Evolutionary conservation across 2,329 filamentous ascomycete genomes (phyloP).

Genomic region (Cadophora malorum): DNA sequence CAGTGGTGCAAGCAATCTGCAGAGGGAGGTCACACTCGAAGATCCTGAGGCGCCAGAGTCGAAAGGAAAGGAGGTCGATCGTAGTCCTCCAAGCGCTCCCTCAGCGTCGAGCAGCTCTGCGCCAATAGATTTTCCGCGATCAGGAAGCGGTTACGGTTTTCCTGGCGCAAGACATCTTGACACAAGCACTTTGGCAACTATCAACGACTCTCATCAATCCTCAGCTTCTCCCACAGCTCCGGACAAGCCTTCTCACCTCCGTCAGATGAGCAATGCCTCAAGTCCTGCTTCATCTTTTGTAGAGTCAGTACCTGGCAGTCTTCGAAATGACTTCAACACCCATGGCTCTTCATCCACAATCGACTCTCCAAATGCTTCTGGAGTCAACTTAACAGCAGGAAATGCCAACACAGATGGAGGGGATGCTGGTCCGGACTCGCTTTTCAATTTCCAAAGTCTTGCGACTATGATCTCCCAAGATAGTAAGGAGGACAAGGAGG

Average conservation of each 20-base stretch:
- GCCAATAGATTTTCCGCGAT: slow-evolving; percentile 35
- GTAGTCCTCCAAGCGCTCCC: slow-evolving; percentile 43
- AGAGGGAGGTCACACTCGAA: slow-evolving; percentile 60
- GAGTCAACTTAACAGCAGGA: slow-evolving; percentile 53
- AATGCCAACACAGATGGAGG: slow-evolving; percentile 55
- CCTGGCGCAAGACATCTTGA: slow-evolving; percentile 38
- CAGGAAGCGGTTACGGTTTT: slow-evolving; percentile 32
- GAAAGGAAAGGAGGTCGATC: slow-evolving; percentile 77
- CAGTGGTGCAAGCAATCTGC: slow-evolving; percentile 64
- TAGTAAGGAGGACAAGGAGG: slow-evolving; percentile 48
- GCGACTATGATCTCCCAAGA: slow-evolving; percentile 81
- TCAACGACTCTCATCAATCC: slow-evolving; percentile 51
- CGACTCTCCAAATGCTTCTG: slow-evolving; percentile 61
- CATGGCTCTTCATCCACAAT: slow-evolving; percentile 52
- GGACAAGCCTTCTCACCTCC: slow-evolving; percentile 72
- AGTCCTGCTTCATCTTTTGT: slow-evolving; percentile 79
- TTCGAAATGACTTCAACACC: slow-evolving; percentile 42
- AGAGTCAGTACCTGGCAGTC: slow-evolving; percentile 65
- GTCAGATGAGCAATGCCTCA: slow-evolving; percentile 86
- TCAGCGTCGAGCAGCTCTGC: slow-evolving; percentile 22
- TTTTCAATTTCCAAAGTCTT: slow-evolving; percentile 92
- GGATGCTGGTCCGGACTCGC: slow-evolving; percentile 67
- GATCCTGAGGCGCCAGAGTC: slow-evolving; percentile 47
- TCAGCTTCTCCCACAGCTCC: slow-evolving; percentile 54
- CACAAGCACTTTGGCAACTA: slow-evolving; percentile 29